Base-by-base conservation (phyloP, 352 stramenopile species). In the Globisporangium okanoganense region DNA sequence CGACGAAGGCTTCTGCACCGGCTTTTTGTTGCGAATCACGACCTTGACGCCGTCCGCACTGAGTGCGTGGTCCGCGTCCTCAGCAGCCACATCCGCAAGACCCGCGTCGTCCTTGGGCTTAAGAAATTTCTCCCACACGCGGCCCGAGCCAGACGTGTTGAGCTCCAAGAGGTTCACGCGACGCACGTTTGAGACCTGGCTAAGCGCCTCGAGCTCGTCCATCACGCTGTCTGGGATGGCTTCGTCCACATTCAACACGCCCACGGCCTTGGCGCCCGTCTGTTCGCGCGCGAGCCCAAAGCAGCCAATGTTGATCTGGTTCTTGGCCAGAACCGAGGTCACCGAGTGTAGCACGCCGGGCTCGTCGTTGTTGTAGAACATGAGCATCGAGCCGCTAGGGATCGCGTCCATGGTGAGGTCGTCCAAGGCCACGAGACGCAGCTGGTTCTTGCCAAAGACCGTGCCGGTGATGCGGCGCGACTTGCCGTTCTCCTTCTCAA, bases 321-420 rank as follows among this genome's bases (percentile, higher is more conserved):
- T 78, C 35, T 87, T 79, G 7, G 91, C 94, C 62, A 99, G 83
- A 35, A 92, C 87, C n/a, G 91, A 89, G 20, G 94, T 98, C 58
- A 99, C 96, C 51, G 91, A 80, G 60, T 96, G 87, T 53, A 99
- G 75, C 62, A 98, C 92, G 48, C 95, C 96, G 5, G 96, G 93
- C 64, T 93, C 67, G 72, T 99, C 97, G 7, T 90, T 90, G 78
- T 98, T 99, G 64, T 97, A 85, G 57, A 98, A 97, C 61, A 98
- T 75, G 53, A 98, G 79, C 76, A 98, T 96, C 45, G 91, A 87
- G 18, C 88, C 88, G 49, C 82, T 94, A 14, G 86, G 85, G 54
- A 94, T 90, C 16, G 82, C 82, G 58, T 94, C 84, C 72, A 97
- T 94, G 24, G 74, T 77, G 22, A 97, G 76, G 50, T 90, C 89